Conservation (phyloP, 2,329 filamentous ascomycete genomes). For the Diplodia corticola region DNA sequence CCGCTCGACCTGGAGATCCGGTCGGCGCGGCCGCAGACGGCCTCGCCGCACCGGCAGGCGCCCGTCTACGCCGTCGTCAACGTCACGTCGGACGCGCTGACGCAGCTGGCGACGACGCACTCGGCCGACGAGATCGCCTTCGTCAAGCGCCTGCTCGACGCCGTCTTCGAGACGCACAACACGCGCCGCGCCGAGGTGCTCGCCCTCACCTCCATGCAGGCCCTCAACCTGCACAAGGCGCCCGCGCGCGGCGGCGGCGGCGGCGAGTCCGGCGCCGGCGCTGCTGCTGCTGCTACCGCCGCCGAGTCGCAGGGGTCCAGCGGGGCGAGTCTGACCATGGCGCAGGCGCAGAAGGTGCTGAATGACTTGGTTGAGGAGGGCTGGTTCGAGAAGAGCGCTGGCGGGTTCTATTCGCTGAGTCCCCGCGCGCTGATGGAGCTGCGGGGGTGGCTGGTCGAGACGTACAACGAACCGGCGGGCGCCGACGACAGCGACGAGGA, state of each 20-base stretch:
- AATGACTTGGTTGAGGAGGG: constrained; percentile 70
- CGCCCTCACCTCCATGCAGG: constrained; percentile 78
- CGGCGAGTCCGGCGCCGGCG: constrained; percentile 33
- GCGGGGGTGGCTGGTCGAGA: constrained; percentile 77
- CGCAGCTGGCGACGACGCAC: constrained; percentile 82
- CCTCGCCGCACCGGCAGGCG: constrained; percentile 29
- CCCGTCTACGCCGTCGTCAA: constrained; percentile 86
- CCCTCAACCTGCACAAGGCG: constrained; percentile 64
- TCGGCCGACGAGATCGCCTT: constrained; percentile 84
- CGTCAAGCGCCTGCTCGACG: constrained; percentile 82
- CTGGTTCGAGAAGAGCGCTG: constrained; percentile 76
- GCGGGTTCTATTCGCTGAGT: constrained; percentile 73
- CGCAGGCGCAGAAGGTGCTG: constrained; percentile 74
- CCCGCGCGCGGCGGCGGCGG: constrained; percentile 39
- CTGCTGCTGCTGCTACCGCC: constrained; percentile 38
- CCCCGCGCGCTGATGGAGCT: constrained; percentile 83
- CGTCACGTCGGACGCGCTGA: constrained; percentile 78
- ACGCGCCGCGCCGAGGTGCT: constrained; percentile 76
- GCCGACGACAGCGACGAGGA: constrained; percentile 45
- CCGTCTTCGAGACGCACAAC: constrained; percentile 90
- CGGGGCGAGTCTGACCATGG: constrained; percentile 62
- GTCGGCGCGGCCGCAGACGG: constrained; percentile 67
- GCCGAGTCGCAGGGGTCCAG: constrained; percentile 31
- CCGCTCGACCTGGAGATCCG: constrained; percentile 87
- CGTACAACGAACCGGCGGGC: constrained; percentile 72